Conservation (phyloP, 345 rosid genomes). For the Theobroma cacao region DNA sequence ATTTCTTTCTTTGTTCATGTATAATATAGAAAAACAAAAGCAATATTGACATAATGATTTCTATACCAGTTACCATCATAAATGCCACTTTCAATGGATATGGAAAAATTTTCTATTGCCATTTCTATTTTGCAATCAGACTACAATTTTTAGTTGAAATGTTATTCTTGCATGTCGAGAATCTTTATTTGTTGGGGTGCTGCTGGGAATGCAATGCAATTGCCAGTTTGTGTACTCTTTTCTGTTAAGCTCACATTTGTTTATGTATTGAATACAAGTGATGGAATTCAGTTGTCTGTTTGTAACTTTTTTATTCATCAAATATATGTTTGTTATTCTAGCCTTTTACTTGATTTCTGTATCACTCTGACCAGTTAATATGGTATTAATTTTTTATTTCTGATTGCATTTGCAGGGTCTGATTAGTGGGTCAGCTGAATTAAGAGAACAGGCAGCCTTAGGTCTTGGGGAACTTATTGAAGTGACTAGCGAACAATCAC, state of each 20-base stretch:
- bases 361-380: background rate
- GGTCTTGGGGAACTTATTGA: constrained; percentile 98
- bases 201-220: background rate
- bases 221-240: background rate
- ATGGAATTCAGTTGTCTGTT: background rate
- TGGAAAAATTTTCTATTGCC: background rate
- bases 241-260: background rate
- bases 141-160: background rate
- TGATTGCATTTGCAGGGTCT: constrained; percentile 56
- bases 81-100: background rate
- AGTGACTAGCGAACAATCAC: constrained; percentile 86
- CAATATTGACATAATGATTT: background rate
- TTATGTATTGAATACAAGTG: background rate
- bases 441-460: constrained; percentile 94
- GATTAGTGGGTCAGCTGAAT: constrained; percentile 83
- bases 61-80: background rate
- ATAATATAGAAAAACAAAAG: background rate
- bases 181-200: background rate
- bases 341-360: background rate
- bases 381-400: constrained; percentile 5
- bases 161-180: background rate
- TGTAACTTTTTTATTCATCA: background rate
- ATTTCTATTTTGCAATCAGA: background rate
- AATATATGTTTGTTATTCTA: background rate
- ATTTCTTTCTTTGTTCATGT: background rate